Percentiles rank a stretch among this genome's conserved stretches.
Conservation (phyloP, 441 rosid genomes). For the Pelargonium fulgidum region DNA sequence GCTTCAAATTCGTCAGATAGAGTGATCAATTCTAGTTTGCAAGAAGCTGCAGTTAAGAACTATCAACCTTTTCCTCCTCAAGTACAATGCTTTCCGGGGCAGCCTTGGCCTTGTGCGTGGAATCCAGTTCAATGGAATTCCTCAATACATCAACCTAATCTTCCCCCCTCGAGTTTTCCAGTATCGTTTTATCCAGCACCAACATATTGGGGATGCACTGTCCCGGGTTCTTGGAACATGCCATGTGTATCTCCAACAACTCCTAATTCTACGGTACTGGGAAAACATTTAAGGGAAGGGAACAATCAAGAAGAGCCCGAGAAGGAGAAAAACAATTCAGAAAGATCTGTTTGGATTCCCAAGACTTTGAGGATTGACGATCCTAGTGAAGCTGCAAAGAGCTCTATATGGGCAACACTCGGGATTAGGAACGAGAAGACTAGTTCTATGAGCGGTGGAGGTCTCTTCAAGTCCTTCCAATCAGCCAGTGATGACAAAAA, state of each 20-base stretch:
- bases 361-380: constrained; percentile 33
- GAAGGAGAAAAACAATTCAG: constrained; percentile 19
- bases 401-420: constrained; percentile 26
- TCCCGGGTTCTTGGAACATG: neutral
- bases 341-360: constrained; percentile 17
- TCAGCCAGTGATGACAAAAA: neutral
- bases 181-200: constrained; percentile 16
- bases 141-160: constrained; percentile 4
- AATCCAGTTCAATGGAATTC: constrained; percentile 6
- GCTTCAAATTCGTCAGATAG: constrained; percentile 23
- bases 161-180: constrained; percentile 24
- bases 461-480: neutral
- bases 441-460: constrained; percentile 24
- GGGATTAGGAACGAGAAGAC: constrained; percentile 20
- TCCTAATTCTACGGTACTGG: constrained; percentile 18
- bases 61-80: neutral
- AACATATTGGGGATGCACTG: constrained; percentile 2
- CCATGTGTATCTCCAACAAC: constrained; percentile 23
- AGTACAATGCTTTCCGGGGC: constrained; percentile 2
- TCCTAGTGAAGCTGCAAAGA: constrained; percentile 26
- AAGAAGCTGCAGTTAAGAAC: neutral
- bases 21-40: neutral
- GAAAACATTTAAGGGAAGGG: constrained; percentile 47
- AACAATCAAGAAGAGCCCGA: constrained; percentile 12
- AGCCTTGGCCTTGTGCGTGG: neutral